Base-by-base conservation (phyloP, 306 rosid species). In the Alnus glutinosa region DNA sequence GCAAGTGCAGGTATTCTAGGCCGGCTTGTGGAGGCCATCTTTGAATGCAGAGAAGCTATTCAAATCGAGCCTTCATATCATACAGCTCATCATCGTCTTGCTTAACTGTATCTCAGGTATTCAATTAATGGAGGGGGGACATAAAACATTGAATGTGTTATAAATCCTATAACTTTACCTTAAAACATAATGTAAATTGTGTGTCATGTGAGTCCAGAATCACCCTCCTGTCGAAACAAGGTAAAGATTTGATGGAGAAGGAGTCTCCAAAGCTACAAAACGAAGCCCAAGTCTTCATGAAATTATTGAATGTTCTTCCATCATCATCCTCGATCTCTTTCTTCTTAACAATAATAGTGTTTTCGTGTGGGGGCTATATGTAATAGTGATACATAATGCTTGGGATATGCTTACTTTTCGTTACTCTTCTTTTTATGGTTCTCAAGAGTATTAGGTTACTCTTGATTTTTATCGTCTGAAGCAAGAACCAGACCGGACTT, bases 11-110 rank as follows among this genome's bases (percentile, higher is more conserved):
- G n/a, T n/a, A n/a, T n/a, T 6, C 81, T 96, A 67, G 91, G 89
- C 54, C 86, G 89, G 54, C 80, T 91, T 18, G 51, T 75, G 5
- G 91, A 89, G 69, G 99, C 97, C 1, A 77, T 93, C 74, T 70
- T 77, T 2, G 97, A 90, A 80, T 88, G 98, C 77, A 68, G 79
- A 73, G 97, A 89, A 83, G 99, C 99, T 50, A 75, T 93, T n/a
- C 75, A 83, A 62, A 75, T 91, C 64, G 93, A 96, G 1, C 97
- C 99, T 81, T 87, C 85, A 1, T 93, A 93, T 88, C 82, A 79
- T 47, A 89, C 93, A 91, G 94, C 99, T 61, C 98, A 93, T 78
- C 87, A 83, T 16, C 97, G 99, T 74, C 85, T 96, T 79, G 98
- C 96, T 28, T 84, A 92, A 2, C 83, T 91, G 71, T 93, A 91